Conservation (phyloP, 2,329 filamentous ascomycete species). For the Parafenestella ontariensis region DNA sequence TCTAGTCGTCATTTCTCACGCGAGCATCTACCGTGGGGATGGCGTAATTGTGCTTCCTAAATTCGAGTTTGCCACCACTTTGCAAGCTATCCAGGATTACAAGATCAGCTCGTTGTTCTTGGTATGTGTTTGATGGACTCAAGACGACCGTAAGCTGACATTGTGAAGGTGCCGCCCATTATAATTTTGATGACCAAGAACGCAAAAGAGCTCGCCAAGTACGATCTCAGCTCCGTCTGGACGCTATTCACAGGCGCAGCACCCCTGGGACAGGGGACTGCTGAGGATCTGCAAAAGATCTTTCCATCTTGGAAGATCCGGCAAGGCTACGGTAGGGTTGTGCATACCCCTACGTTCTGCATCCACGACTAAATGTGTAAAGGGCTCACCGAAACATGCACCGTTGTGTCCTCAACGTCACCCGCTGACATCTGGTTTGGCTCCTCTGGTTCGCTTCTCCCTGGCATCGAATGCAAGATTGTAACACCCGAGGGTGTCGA, state of each 20-base stretch:
- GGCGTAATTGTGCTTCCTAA: slow-evolving; percentile 75
- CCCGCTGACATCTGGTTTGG: slow-evolving; percentile 72
- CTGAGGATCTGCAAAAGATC: slow-evolving; percentile 66
- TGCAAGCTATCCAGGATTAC: slow-evolving; percentile 70
- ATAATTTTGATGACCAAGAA: slow-evolving; percentile 78
- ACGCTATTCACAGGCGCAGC: slow-evolving; percentile 78
- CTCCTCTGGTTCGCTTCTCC: slow-evolving; percentile 74
- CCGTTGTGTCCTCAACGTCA: slow-evolving; percentile 69
- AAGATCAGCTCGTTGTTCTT: slow-evolving; percentile 73
- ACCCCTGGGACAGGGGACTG: slow-evolving; percentile 76
- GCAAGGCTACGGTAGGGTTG: slow-evolving; percentile 71
- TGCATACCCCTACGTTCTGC: too few relatives aligned
- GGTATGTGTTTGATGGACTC: slow-evolving; percentile 55
- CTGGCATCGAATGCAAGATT: slow-evolving; percentile 70
- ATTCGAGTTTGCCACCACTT: slow-evolving; percentile 73
- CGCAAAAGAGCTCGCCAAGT: slow-evolving; percentile 66
- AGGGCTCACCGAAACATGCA: slow-evolving; percentile 79
- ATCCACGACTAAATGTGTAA: slow-evolving; percentile 1
- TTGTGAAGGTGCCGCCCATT: slow-evolving; percentile 75
- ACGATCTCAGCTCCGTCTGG: slow-evolving; percentile 73
- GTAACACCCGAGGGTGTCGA: slow-evolving; percentile 73
- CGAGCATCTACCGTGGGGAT: slow-evolving; percentile 73
- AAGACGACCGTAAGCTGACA: slow-evolving; percentile 10
- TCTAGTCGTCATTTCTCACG: slow-evolving; percentile 73
- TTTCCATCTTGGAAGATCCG: slow-evolving; percentile 71